Conservation (phyloP, 2,329 filamentous ascomycete genomes). For the Xylaria sp. region DNA sequence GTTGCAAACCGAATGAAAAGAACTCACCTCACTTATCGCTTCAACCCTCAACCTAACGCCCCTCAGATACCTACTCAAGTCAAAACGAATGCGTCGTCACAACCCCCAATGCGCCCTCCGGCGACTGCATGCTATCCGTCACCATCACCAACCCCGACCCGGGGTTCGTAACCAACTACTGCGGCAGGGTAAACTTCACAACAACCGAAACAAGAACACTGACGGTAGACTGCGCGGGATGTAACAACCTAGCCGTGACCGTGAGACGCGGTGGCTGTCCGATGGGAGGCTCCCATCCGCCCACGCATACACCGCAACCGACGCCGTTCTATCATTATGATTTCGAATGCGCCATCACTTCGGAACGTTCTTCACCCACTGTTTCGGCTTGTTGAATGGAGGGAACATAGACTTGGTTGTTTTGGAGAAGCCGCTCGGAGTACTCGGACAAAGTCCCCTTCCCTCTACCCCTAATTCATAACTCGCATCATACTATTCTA, state of each 20-base stretch:
- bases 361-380: neutral
- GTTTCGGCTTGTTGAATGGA: neutral
- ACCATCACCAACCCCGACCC: slow-evolving; percentile 4
- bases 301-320: neutral
- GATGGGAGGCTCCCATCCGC: slow-evolving; percentile 1
- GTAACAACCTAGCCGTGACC: slow-evolving; percentile 6
- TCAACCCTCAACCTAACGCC: neutral
- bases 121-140: slow-evolving; percentile 17
- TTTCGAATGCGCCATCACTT: neutral
- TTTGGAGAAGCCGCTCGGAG: neutral
- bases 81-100: slow-evolving; percentile 11
- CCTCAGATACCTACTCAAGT: slow-evolving; percentile 11
- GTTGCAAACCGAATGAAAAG: neutral
- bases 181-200: slow-evolving; percentile 15
- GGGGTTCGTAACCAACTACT: slow-evolving; percentile 20
- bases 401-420: neutral
- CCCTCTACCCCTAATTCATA: neutral
- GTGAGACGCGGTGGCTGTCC: slow-evolving; percentile 16
- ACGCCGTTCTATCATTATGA: slow-evolving; percentile 10
- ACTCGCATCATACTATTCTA: neutral
- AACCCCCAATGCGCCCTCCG: neutral
- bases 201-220: slow-evolving; percentile 17
- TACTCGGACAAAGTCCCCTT: too few relatives aligned
- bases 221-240: slow-evolving; percentile 24
- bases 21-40: too few relatives aligned